These are phyloP conservation scores for Scedosporium boydii DNA, from an alignment of 2,329 filamentous ascomycete genomes.

Conservation along the genomic window DNA sequence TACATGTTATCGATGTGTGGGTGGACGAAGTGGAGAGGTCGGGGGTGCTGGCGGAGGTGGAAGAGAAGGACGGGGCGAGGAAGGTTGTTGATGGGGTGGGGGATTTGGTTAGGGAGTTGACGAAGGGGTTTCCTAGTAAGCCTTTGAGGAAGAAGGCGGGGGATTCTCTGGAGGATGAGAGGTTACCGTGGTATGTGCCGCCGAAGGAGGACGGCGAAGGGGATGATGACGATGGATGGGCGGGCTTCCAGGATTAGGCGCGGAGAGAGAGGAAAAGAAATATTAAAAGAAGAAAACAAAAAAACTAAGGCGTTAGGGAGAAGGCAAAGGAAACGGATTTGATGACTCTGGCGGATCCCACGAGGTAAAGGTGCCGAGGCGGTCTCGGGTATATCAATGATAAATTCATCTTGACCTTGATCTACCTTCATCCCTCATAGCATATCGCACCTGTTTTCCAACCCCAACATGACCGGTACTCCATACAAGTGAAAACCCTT, in stretches of 20 bases:
- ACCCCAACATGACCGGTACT: too few relatives aligned
- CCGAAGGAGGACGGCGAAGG: constrained; percentile 22
- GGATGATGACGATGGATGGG: constrained; percentile 52
- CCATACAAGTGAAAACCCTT: too few relatives aligned
- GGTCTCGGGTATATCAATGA: too few relatives aligned
- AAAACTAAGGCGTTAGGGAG: background rate
- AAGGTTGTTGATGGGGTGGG: constrained; percentile 45
- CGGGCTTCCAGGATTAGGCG: constrained; percentile 53
- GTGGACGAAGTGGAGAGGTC: constrained; percentile 78
- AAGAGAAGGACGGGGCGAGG: constrained; percentile 22
- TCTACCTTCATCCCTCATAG: too few relatives aligned
- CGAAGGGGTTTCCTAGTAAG: constrained; percentile 52
- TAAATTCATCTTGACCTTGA: too few relatives aligned
- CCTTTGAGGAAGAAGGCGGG: constrained; percentile 59
- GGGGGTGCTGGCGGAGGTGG: constrained; percentile 36
- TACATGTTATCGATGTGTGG: constrained; percentile 86
- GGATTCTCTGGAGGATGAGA: constrained; percentile 64
- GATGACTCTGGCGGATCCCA: too few relatives aligned
- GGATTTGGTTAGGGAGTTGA: constrained; percentile 45
- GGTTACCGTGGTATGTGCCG: constrained; percentile 51
- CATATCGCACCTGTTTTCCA: too few relatives aligned
- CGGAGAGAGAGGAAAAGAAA: background rate
- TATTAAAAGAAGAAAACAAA: background rate
- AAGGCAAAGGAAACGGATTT: too few relatives aligned
- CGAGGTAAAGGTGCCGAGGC: too few relatives aligned